phyloP scores from a whole-genome alignment of 257 asterid species.

The Solanum commersonii region DNA sequence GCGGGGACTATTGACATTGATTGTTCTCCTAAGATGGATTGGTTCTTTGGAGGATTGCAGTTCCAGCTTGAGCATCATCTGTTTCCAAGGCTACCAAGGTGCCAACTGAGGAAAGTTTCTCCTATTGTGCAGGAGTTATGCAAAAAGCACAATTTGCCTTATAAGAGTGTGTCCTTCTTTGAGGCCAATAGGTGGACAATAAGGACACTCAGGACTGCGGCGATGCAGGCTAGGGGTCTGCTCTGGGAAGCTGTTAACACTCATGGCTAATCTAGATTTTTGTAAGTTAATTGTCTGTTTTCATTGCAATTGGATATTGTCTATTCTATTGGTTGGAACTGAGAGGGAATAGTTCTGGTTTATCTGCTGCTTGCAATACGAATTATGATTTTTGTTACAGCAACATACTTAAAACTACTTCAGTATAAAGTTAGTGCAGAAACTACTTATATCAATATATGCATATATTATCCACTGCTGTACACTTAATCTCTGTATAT shows the following conservation, averaged over 20 bases:
- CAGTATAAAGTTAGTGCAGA: background rate
- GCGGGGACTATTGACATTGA: conserved; percentile 73
- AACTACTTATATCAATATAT: background rate
- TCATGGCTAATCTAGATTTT: conserved; percentile 41
- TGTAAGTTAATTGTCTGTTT: background rate
- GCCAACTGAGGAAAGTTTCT: conserved; percentile 61
- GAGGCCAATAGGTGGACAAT: conserved; percentile 64
- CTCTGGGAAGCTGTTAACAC: conserved; percentile 92
- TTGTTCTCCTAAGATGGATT: conserved; percentile 64
- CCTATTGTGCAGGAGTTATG: conserved; percentile 67
- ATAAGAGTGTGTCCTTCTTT: conserved; percentile 43
- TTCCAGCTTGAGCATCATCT: conserved; percentile 88
- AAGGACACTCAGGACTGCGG: conserved; percentile 53
- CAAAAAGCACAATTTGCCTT: conserved; percentile 69
- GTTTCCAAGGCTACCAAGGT: conserved; percentile 87
- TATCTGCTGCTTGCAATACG: background rate
- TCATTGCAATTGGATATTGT: background rate
- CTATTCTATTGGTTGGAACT: background rate
- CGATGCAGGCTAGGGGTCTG: conserved; percentile 68
- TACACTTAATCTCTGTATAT: background rate
- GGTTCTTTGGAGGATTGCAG: conserved; percentile 82
- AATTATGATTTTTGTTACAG: background rate
- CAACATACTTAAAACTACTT: background rate
- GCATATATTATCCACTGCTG: background rate
- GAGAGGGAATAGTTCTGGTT: background rate